Base-by-base conservation (phyloP, 2,329 filamentous ascomycete species). In the Truncatella angustata region DNA sequence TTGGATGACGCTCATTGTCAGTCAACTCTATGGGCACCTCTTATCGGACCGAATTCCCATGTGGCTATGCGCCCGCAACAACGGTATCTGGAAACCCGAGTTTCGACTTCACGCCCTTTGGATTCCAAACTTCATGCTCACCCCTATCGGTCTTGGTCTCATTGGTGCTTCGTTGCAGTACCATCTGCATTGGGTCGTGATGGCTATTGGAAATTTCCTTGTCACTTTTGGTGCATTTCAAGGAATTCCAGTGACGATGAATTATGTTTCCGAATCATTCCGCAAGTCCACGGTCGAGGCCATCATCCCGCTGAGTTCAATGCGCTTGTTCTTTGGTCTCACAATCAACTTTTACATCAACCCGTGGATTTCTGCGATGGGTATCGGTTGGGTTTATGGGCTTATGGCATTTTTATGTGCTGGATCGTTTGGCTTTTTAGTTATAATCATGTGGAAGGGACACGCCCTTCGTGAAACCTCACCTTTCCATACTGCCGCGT, bases 241-340 rank as follows among this genome's bases (percentile, higher is more conserved):
- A n/a, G n/a, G 46, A 14, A 49, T 49, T 28, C 14, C 32, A 7
- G 12, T 23, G 5, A 23, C 46, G 20, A 16, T 49, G 10, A 49
- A 49, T 34, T 49, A 49, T 16, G 32, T 49, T 20, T 23, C 18
- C 18, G 46, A 49, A 28, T 18, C n/a, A 4, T 49, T 37, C 32
- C 32, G 24, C n/a, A 49, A 16, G 14, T 23, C 23, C 14, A 18
- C 46, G 2, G 16, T 23, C 11, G 46, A 49, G 32, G 46, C 24
- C 14, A 28, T 12, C 20, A 36, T 23, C 5, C 18, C 32, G 2
- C 46, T 49, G 18, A 49, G 28, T 14, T 18, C 24, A 5, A 23
- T 23, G 16, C 46, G 46, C 12, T 11, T 49, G 3, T 20, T 23
- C 11, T 49, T 49, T 10, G 16, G 30, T 21, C 16, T 49, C n/a